Base-by-base conservation (phyloP, 2,329 filamentous ascomycete species). In the Acephala macrosclerotiorum region DNA sequence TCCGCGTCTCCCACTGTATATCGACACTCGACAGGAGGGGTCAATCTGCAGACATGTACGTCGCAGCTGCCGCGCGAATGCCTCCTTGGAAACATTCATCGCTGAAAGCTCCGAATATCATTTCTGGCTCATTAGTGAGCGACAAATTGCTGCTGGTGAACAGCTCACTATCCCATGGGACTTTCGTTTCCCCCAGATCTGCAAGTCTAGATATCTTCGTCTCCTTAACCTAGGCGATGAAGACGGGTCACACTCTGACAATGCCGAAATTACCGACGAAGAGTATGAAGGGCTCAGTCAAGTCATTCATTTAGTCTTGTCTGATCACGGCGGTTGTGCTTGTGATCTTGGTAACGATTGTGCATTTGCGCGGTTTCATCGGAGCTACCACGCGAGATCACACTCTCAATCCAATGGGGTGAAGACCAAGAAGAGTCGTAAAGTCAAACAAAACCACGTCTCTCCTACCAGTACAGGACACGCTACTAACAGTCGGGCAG, bases 111-210 rank as follows among this genome's bases (percentile, higher is more conserved):
- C 89, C 0, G 90, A 95, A 70, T 97, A 95, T 75, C 93, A 96
- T 75, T 97, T 98, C 77, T 97, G 95, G 87, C 90, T 97, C 69
- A 88, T 97, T 66, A 94, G 93, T 72, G 92, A 92, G 72, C 87
- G 91, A 61, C 85, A 90, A 42, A 94, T 98, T 63, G 79, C 84
- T 18, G 82, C 88, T 0, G 82, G 84, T 47, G 87, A 89, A 73
- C 87, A 89, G 73, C 87, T 86, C 73, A 92, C 83, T 29, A 86
- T 84, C 72, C 86, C 81, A 61, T 93, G 83, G 92, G 92, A 88
- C 75, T 95, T 84, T 79, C 87, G 78, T 70, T 85, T 85, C 70
- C 86, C 82, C 72, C 90, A 82, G 75, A 85, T 80, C 68, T 79
- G 83, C 1, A 81, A 82, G 61, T 77, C 79, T 3, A 83, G 86